Percentiles rank a stretch among this genome's conserved stretches.
phyloP scores from a whole-genome alignment of 805 yeast species.

The Candida mattraensis region DNA sequence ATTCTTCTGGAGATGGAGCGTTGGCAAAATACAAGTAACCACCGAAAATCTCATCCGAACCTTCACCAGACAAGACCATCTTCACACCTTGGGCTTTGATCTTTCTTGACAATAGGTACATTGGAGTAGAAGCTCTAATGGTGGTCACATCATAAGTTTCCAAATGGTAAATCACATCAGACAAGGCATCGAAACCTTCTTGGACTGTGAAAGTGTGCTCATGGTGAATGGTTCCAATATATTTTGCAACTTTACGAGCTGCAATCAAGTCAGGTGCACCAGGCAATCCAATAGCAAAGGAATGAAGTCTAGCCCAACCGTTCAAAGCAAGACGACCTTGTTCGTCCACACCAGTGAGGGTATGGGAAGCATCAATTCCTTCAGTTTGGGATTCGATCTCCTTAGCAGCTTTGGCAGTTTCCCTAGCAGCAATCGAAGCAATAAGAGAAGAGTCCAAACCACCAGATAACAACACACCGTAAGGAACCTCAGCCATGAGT shows the following conservation, averaged over 20 bases:
- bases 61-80: slow-evolving; percentile 99
- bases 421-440: slow-evolving; percentile 96
- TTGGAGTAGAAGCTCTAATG: slow-evolving; percentile 98
- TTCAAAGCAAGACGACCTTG: slow-evolving; percentile 76
- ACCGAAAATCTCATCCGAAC: slow-evolving; percentile 98
- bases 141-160: slow-evolving; percentile 99
- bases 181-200: slow-evolving; percentile 94
- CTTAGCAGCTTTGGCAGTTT: slow-evolving; percentile 76
- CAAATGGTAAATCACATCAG: slow-evolving; percentile 91
- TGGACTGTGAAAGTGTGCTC: slow-evolving; percentile 96
- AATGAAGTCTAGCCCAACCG: slow-evolving; percentile 81
- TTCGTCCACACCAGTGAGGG: slow-evolving; percentile 90
- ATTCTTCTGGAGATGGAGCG: slow-evolving; percentile 90
- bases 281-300: slow-evolving; percentile 96
- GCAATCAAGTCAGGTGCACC: slow-evolving; percentile 97
- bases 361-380: slow-evolving; percentile 62
- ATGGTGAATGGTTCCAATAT: slow-evolving; percentile 94
- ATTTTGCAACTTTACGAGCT: slow-evolving; percentile 94
- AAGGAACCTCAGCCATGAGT: slow-evolving; percentile 99
- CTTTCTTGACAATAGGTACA: slow-evolving; percentile 93
- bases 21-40: slow-evolving; percentile 97
- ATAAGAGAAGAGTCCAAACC: slow-evolving; percentile 96
- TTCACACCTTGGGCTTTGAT: slow-evolving; percentile 99
- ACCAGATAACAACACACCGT: slow-evolving; percentile 95
- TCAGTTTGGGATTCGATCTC: slow-evolving; percentile 42